Evolutionary conservation across 352 stramenopile genomes (phyloP), one percentile per base, ranked within the genome.

Genomic region (Globisporangium megalacanthum): DNA sequence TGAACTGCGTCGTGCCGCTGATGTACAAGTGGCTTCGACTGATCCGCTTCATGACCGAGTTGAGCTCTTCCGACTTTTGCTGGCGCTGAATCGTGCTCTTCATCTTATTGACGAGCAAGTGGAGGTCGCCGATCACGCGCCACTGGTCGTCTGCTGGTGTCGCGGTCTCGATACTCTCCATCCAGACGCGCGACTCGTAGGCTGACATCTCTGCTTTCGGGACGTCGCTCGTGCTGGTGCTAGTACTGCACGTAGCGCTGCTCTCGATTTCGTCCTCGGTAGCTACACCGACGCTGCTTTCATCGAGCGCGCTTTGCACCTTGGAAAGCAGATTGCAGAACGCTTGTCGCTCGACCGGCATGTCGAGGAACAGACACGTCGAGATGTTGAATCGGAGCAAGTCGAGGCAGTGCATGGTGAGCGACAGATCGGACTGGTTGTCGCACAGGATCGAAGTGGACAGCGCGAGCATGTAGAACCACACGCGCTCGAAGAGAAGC

Each of bases 1-100:
- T 79, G 70, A 99, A 99, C 11, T 85, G 85, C n/a, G 93, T 88
- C 29, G 93, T 86, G 66, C 98, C 93, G 58, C 98, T 97, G 31
- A 99, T 69, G 52, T 98, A 86, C 59, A 88, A 90, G 42, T 90
- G 70, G 49, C 88, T 91, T 37, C 95, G 93, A 44, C 96, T 85
- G 66, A 99, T 97, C 2, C 89, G 74, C 62, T 86, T 87, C 45
- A 94, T 77, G 37, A 97, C 81, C 33, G 77, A 89, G 45, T 91
- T 86, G 6, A 97, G 73, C 57, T 89, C 83, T 46, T 96, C 85
- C 0, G 79, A 88, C 31, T 76, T 80, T 57, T 92, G 78, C 6
- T 73, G 76, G n/a, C 86, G 61, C 66, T 96, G 83, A 51, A 97
- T 92, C 4, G 80, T 77, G 5, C 95, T 83, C 65, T 97, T 96